Base-by-base conservation (phyloP, 83 land plant species). In the Picea abies region DNA sequence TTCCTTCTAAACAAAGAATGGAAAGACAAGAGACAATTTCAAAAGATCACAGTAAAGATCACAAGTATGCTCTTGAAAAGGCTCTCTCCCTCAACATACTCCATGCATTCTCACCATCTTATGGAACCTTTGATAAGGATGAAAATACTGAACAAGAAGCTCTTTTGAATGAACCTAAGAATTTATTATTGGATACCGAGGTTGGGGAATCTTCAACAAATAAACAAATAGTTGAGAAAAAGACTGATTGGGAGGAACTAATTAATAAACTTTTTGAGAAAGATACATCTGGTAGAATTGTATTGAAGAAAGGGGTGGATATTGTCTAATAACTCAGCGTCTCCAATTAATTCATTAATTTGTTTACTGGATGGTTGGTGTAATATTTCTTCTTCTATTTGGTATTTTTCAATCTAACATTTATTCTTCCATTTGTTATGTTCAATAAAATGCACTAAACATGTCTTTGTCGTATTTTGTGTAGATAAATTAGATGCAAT, bases 41-140 rank as follows among this genome's bases (percentile, higher is more conserved):
- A 35, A 78, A 58, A 78, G 79, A 60, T 26, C 79, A 15, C 19
- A 12, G 60, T 32, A 56, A 56, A 60, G 79, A 78, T 9, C 79
- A 78, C 79, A 78, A 78, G 63, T 14, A 4, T 78, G 79, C 79
- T 3, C 63, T 78, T 26, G 79, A 78, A 60, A 78, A 19, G 63
- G 79, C 79, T 78, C 61, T 10, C 29, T 58, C 63, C 63, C 35
- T 78, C 15, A 52, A 78, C 4, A 78, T 78, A 56, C 79, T 63
- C 7, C 79, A 78, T 60, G 79, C 63, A 49, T 26, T 60, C 61
- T 12, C 79, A 14, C 35, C 61, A 29, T 78, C 79, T 25, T 6
- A 8, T 72, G 63, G 4, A 39, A 56, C 3, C 6, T 4, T 20
- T n/a, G 68, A 65, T 5, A 5, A 65, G 9, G 23, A 20, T 58